Evolutionary conservation across 2,329 filamentous ascomycete genomes (phyloP).

Genomic region (Elsinoe necatrix): DNA sequence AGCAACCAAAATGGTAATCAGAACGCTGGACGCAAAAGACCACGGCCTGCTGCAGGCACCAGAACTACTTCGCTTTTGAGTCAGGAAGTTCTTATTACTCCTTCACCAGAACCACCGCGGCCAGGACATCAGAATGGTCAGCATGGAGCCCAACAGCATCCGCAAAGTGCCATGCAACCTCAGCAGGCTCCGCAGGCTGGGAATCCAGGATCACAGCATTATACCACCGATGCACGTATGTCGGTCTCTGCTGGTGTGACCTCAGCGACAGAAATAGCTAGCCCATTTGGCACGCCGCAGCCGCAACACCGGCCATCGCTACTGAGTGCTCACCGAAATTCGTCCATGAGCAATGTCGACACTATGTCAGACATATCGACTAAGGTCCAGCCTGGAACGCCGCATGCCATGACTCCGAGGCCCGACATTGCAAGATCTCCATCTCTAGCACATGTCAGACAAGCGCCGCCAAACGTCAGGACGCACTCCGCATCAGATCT

Average conservation of each 20-base stretch:
- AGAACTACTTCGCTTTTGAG: constrained; percentile 36
- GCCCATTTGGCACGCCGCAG: constrained; percentile 14
- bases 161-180: constrained; percentile 14
- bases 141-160: neutral
- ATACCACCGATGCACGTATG: constrained; percentile 15
- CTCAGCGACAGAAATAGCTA: constrained; percentile 10
- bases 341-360: constrained; percentile 42
- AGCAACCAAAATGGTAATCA: constrained; percentile 20
- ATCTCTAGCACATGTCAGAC: constrained; percentile 14
- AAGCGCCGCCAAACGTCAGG: constrained; percentile 14
- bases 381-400: constrained; percentile 1
- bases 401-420: constrained; percentile 27
- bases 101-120: constrained; percentile 18
- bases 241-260: constrained; percentile 8
- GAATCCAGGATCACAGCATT: neutral
- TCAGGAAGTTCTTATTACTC: constrained; percentile 29
- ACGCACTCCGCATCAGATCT: constrained; percentile 35
- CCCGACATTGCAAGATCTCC: constrained; percentile 39
- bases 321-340: constrained; percentile 28
- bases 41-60: constrained; percentile 24
- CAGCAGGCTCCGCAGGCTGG: constrained; percentile 19
- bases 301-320: constrained; percentile 16
- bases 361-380: constrained; percentile 32
- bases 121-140: constrained; percentile 10
- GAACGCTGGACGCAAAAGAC: constrained; percentile 23